These are phyloP conservation scores for Plasmopara viticola DNA, from an alignment of 352 stramenopile genomes.

Conservation along the genomic window DNA sequence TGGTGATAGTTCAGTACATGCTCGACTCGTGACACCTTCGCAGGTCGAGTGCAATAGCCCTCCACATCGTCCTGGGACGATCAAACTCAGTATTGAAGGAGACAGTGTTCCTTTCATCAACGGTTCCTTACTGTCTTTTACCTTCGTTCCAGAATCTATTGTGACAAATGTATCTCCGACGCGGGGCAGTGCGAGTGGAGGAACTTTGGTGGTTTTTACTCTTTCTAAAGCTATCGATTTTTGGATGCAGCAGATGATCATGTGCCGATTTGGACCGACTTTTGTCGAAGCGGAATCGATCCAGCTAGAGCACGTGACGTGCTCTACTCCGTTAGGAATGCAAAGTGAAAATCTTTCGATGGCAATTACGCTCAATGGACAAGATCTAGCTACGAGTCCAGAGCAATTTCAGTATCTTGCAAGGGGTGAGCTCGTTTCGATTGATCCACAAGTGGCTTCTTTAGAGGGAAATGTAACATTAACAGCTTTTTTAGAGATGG, in stretches of 20 bases:
- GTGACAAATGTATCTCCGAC: conserved; percentile 18
- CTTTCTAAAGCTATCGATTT: conserved; percentile 15
- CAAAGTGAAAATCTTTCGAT: conserved; percentile 13
- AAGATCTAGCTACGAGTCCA: conserved; percentile 15
- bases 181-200: conserved; percentile 18
- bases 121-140: conserved; percentile 19
- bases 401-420: conserved; percentile 24
- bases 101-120: conserved; percentile 3
- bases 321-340: conserved; percentile 12
- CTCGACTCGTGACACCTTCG: conserved; percentile 10
- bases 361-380: conserved; percentile 20
- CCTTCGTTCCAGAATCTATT: conserved; percentile 25
- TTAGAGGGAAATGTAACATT: conserved; percentile 19
- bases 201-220: conserved; percentile 21
- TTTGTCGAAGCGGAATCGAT: conserved; percentile 6
- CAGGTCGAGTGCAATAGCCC: conserved; percentile 25
- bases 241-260: conserved; percentile 3
- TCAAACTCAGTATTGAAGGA: conserved; percentile 17
- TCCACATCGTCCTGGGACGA: conserved; percentile 8
- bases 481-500: conserved; percentile 11
- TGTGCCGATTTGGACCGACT: conserved; percentile 30
- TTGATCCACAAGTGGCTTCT: conserved; percentile 22
- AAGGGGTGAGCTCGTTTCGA: conserved; percentile 13
- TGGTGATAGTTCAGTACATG: conserved; percentile 10
- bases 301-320: conserved; percentile 15